These are phyloP conservation scores for Mariannaea elegans DNA, from an alignment of 2,329 filamentous ascomycete genomes.

Conservation along the genomic window DNA sequence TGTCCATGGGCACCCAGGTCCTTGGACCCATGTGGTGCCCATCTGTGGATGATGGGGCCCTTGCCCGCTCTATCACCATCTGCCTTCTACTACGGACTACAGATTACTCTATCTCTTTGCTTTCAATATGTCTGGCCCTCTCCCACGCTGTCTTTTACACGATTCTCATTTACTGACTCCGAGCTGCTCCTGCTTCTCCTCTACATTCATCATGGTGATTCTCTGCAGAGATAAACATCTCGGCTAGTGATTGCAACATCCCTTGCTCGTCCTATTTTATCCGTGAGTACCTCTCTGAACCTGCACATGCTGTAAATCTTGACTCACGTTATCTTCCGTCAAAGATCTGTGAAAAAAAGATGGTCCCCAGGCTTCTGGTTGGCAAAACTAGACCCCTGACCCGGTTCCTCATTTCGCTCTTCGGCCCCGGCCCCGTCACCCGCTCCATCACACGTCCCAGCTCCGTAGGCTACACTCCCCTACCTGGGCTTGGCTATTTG, in stretches of 20 bases:
- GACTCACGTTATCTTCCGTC: not conserved
- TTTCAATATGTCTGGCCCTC: too few relatives aligned
- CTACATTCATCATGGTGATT: too few relatives aligned
- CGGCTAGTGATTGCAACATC: not conserved
- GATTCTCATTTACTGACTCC: too few relatives aligned
- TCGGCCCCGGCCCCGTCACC: constrained; percentile 39
- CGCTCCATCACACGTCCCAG: constrained; percentile 41
- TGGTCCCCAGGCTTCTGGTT: constrained; percentile 38
- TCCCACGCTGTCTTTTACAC: too few relatives aligned
- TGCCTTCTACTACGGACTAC: too few relatives aligned
- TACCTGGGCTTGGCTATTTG: constrained; percentile 24
- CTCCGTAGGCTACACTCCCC: constrained; percentile 22
- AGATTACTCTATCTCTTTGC: too few relatives aligned
- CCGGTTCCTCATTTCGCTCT: constrained; percentile 41
- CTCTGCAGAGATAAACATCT: too few relatives aligned
- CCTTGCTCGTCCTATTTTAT: not conserved
- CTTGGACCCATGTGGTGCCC: constrained; percentile 15
- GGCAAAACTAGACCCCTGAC: constrained; percentile 35
- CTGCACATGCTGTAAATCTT: too few relatives aligned
- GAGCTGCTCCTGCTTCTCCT: too few relatives aligned
- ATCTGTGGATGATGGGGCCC: constrained; percentile 5
- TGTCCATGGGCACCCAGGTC: constrained; percentile 15
- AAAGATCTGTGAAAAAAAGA: too few relatives aligned
- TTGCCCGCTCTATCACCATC: not conserved
- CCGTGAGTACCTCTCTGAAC: too few relatives aligned